Evolutionary conservation across 2,329 filamentous ascomycete genomes (phyloP).

Genomic region (Scedosporium aurantiacum): DNA sequence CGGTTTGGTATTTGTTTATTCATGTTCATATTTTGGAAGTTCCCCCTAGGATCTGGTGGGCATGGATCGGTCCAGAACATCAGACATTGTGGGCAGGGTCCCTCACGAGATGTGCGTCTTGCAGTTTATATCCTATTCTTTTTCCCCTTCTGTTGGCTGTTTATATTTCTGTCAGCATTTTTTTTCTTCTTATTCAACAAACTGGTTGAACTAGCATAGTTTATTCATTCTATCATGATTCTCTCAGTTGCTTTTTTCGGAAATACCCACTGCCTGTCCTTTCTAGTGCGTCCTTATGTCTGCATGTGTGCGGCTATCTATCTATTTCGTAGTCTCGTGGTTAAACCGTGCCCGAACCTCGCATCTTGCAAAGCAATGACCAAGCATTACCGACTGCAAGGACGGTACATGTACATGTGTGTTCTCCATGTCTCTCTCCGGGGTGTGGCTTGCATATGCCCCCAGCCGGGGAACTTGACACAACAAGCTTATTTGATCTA

Average conservation of each 20-base stretch:
- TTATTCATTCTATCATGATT: neutral
- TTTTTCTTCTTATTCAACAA: too few relatives aligned
- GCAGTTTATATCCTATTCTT: neutral
- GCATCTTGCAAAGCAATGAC: neutral
- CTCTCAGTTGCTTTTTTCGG: neutral
- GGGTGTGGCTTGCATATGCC: too few relatives aligned
- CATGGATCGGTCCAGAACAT: neutral
- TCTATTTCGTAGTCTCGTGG: neutral
- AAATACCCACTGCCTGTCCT: neutral
- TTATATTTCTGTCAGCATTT: neutral
- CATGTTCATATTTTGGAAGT: constrained; percentile 1
- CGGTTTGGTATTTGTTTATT: neutral
- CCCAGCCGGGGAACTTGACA: too few relatives aligned
- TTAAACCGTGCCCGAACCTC: neutral
- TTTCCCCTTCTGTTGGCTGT: neutral
- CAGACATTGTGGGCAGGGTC: neutral
- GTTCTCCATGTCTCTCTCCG: too few relatives aligned
- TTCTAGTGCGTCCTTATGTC: neutral
- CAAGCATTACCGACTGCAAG: neutral
- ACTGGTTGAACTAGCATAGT: neutral
- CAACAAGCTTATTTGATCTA: too few relatives aligned
- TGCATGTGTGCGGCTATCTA: neutral
- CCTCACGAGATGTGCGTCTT: neutral
- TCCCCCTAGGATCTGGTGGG: neutral
- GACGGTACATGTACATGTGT: too few relatives aligned